Base-by-base conservation (phyloP, 192 early-diverging fungal genomes). In the Mortierella claussenii region DNA sequence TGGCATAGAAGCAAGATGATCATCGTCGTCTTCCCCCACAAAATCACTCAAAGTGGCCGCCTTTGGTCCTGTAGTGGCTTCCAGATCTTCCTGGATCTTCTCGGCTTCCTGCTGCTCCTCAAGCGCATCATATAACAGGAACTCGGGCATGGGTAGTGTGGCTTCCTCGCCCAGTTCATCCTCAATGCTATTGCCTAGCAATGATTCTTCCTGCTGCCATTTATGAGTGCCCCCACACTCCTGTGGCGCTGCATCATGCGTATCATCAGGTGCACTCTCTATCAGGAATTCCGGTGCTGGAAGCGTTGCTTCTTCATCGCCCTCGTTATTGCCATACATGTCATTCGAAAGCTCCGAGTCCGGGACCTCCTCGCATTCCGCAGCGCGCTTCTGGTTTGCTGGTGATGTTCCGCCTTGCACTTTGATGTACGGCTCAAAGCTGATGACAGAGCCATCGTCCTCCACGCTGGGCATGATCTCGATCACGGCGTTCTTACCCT, bases 381-480 rank as follows among this genome's bases (percentile, higher is more conserved):
- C 37, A 34, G 2, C 15, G 18, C 6, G 9, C 1, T n/a, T 11
- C 4, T 28, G 55, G 23, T n/a, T 27, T 20, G 21, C 65, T 13
- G 24, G 12, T 20, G 32, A 31, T 18, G 43, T 26, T 5, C 31
- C 21, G 4, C 34, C 45, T 21, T 47, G 44, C 18, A 3, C 2
- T 24, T 58, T 57, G 26, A 58, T 31, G 12, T 42, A 58, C 2
- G 47, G 31, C 33, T 54, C 65, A n/a, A 58, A 68, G 21, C 55
- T 58, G 24, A 18, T 10, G 3, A 34, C 23, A 1, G 34, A 42
- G 4, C 12, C 32, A 30, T 68, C 55, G 32, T 58, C 65, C 0
- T 57, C 65, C 4, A 68, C 55, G 13, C 65, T 68, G 3, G 46
- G 24, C 10, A 55, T 33, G 47, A 68, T 48, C 27, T 68, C 60